Base-by-base conservation (phyloP, 169 alveolate species). In the Plasmodium chabaudi region DNA sequence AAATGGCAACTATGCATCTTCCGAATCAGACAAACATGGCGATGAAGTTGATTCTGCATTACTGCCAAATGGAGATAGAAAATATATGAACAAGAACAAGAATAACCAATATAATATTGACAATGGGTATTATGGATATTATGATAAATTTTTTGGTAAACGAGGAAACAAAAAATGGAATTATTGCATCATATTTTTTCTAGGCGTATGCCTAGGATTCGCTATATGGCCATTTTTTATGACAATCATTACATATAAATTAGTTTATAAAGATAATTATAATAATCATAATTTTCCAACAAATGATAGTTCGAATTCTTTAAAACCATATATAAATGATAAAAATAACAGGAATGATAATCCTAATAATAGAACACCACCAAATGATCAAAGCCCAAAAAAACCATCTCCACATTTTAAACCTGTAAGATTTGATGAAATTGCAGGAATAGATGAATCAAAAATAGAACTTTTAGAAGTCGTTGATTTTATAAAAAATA, bases 381-480 rank as follows among this genome's bases (percentile, higher is more conserved):
- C 47, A 42, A 68, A 57, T 57, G 91, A 84, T 42, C 75, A 69
- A 15, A 12, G 73, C 23, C 64, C 56, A 56, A 84, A 84, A 69
- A 68, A 69, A 13, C 25, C 60, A 63, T 84, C 91, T 64, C 87
- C 87, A 7, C 91, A 84, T 84, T 84, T 84, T 42, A 84, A 53
- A 19, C 91, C 91, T 0, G 70, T 84, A 51, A 46, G 67, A 23
- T 84, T 84, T 64, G 87, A 84, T 42, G 91, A 84, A 49, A 88
- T 77, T 15, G 89, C 92, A 15, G 97, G 97, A 65, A 91, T 95
- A 47, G 98, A 95, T 56, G 97, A 96, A 67, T 97, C 98, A 39
- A 97, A 97, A 82, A 94, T 92, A 60, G 99, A 98, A 90, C 75
- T 98, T 5, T 87, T 88, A 87, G 99, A 98, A 86, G 96, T 98